Conservation (phyloP, 306 rosid species). For the Casuarina cunninghamiana region DNA sequence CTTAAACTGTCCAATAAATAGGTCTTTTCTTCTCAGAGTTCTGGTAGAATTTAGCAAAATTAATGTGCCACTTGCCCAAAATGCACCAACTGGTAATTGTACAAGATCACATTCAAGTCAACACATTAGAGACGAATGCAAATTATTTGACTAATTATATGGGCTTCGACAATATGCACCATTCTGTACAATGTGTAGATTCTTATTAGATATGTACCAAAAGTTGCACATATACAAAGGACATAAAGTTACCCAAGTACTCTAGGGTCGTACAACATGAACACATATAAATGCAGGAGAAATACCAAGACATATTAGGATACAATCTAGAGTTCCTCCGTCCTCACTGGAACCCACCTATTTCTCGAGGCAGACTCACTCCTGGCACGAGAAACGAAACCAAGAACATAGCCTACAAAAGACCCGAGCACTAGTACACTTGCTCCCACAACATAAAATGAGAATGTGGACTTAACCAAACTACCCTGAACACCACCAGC, state of each 20-base stretch:
- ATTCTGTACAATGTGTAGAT: conserved; percentile 14
- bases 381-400: conserved; percentile 56
- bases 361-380: conserved; percentile 37
- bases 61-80: background rate
- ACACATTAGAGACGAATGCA: background rate
- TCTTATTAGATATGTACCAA: conserved; percentile 1
- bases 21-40: background rate
- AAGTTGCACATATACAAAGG: conserved; percentile 34
- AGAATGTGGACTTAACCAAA: conserved; percentile 20
- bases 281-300: background rate
- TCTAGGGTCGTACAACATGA: conserved; percentile 2
- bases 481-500: conserved; percentile 4
- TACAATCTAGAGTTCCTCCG: conserved; percentile 41
- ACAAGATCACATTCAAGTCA: background rate
- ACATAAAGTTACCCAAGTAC: background rate
- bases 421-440: conserved; percentile 59
- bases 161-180: conserved; percentile 11
- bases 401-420: conserved; percentile 69
- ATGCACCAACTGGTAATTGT: background rate
- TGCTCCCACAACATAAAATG: conserved; percentile 45
- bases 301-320: conserved; percentile 12
- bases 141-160: background rate
- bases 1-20: no score
- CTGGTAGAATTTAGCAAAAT: background rate
- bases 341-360: conserved; percentile 70